These are phyloP conservation scores for Pisolithus thermaeus DNA, from an alignment of 1,284 basidiomycete species.

Conservation along the genomic window DNA sequence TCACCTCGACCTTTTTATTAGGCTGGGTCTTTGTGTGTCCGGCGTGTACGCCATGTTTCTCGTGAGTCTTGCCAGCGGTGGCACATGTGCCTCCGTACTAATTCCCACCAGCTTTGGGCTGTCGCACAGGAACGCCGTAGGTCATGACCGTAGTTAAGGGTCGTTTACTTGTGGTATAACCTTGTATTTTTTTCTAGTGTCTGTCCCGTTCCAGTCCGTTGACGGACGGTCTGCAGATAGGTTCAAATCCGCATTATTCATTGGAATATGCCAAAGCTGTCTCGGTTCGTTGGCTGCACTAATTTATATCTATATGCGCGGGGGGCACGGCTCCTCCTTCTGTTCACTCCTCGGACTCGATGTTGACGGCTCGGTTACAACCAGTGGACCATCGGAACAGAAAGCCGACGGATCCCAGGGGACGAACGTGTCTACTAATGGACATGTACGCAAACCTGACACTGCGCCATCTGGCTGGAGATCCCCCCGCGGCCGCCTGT, in stretches of 20 bases:
- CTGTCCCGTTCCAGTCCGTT: slow-evolving; percentile 75
- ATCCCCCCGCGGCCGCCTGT: slow-evolving; percentile 43
- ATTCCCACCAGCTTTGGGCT: slow-evolving; percentile 59
- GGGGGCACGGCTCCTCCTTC: slow-evolving; percentile 48
- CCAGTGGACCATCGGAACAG: too few species aligned
- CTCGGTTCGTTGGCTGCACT: slow-evolving; percentile 77
- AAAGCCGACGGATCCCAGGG: slow-evolving; percentile 18
- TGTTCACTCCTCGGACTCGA: slow-evolving; percentile 56
- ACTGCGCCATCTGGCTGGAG: slow-evolving; percentile 37
- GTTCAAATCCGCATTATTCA: slow-evolving; percentile 84
- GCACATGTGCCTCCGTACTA: slow-evolving; percentile 3
- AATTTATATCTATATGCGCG: slow-evolving; percentile 70
- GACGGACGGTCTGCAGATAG: slow-evolving; percentile 62
- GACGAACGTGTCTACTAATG: slow-evolving; percentile 19
- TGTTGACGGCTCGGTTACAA: slow-evolving; percentile 11
- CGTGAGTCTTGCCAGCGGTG: slow-evolving; percentile 36
- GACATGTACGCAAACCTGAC: slow-evolving; percentile 24
- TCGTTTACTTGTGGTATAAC: slow-evolving; percentile 3
- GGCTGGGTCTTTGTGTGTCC: slow-evolving; percentile 57
- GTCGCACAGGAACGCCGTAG: slow-evolving; percentile 89
- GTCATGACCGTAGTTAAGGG: slow-evolving; percentile 22
- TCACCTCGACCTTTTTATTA: slow-evolving; percentile 19
- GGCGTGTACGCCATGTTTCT: slow-evolving; percentile 80
- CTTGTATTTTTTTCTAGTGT: slow-evolving; percentile 47
- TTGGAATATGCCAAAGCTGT: slow-evolving; percentile 84